Base-by-base conservation (phyloP, 1,139 yeast species). In the Nakaseomyces uthaithaninus region DNA sequence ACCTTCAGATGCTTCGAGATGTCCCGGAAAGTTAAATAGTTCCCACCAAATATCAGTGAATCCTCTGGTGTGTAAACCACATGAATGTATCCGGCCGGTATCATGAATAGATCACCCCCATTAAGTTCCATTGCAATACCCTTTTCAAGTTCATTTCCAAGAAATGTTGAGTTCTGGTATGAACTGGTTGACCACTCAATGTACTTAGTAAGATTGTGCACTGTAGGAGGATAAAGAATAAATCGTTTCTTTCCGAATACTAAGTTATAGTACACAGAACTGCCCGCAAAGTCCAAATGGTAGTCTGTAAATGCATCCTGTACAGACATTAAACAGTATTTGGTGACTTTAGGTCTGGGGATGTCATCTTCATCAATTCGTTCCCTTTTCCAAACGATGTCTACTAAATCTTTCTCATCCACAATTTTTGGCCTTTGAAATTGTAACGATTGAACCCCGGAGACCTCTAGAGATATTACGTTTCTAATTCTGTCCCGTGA, bases 1-100 rank as follows among this genome's bases (percentile, higher is more conserved):
- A 85, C 71, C 38, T 66, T 66, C 28, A 84, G 59, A 54, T 87
- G 94, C 48, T 71, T 77, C 10, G 65, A 63, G 51, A 85, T 62
- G 52, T 81, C 80, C 44, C 75, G 64, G 34, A 76, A 57, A 0
- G 94, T 84, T 24, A 87, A 63, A 56, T 78, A 87, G 57, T 87
- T 87, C 0, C 96, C 95, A 2, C 96, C 95, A 42, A 87, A 75
- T 2, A 87, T 87, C 2, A 86, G 64, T 0, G 94, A 76, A 54
- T 87, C 95, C 15, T 66, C 65, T 0, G 94, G 93, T 0, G 95
- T 86, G 53, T 77, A 77, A 0, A 87, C 96, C 0, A 93, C 80
- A 60, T 87, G 96, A 39, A 87, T 86, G 94, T 95, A 87, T 0
- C 95, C 95, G 39, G 94, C 77, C 2, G 96, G 95, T 12, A 87